Evolutionary conservation across 106 monocot species (phyloP), one percentile per base, ranked within the genome.

Genomic region (Amphibolis antarctica): DNA sequence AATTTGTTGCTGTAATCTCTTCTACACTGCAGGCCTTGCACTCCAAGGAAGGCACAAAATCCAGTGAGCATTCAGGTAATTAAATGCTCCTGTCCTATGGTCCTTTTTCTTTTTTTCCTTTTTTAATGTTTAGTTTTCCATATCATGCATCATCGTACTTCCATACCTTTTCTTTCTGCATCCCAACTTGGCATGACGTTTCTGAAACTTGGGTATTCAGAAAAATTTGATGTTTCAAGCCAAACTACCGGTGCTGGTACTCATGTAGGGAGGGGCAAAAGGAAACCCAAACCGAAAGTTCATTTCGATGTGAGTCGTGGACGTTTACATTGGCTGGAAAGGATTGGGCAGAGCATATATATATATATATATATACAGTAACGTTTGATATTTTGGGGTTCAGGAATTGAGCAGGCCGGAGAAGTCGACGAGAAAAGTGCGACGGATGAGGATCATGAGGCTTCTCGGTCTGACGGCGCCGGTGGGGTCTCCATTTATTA

Each of bases 401-500:
- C 69, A 76, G 76, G 76, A 76, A 6, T 46, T 69, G 57, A 48
- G 10, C 17, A 28, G 21, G 9, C 57, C 69, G 0, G 64, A 76
- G 18, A 69, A 64, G 7, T 64, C 76, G 0, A 26, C 24, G 14
- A 69, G 63, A 59, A 76, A 25, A 69, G 52, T 57, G 31, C 69
- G 76, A 13, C 69, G 76, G 7, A 54, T 65, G 55, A 76, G 64
- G 69, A 76, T 76, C 19, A 76, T 76, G 76, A 49, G 76, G 48
- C 46, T 64, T 22, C 76, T 76, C n/a, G 76, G 76, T 4, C 76
- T 76, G 18, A 42, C 63, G 0, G 76, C 76, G 23, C 76, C 76
- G 21, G 57, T 60, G n/a, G 76, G 76, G 23, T 76, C 76, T 28
- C 69, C 76, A 17, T 76, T 64, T 59, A 20, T 64, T 57, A 36